phyloP scores from a whole-genome alignment of 495 filamentous ascomycete genomes.

The Lentithecium fluviatile region DNA sequence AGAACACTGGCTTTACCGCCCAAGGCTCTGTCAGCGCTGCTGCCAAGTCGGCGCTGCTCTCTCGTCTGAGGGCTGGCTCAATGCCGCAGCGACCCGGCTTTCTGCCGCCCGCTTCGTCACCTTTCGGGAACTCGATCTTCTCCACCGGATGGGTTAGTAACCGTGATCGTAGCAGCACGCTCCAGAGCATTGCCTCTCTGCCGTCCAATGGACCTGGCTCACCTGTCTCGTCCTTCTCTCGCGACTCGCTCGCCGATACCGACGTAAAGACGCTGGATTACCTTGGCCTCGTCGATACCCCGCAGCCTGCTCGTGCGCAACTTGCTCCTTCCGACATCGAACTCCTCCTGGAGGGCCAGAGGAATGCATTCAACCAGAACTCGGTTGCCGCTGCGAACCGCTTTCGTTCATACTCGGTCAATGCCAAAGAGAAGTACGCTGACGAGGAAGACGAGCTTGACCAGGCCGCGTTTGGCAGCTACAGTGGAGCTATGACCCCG shows the following conservation, averaged over 20 bases:
- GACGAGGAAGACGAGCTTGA: constrained; percentile 81
- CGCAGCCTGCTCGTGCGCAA: constrained; percentile 72
- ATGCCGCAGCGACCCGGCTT: constrained; percentile 86
- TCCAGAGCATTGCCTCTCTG: constrained; percentile 70
- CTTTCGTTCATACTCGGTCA: constrained; percentile 95
- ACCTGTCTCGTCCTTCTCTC: constrained; percentile 83
- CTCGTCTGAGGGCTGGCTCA: constrained; percentile 87
- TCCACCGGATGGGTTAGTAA: constrained; percentile 77
- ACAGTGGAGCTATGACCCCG: constrained; percentile 70
- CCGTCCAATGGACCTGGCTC: constrained; percentile 86
- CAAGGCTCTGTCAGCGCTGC: constrained; percentile 56
- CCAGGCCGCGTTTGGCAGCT: constrained; percentile 53
- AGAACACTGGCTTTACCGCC: constrained; percentile 42
- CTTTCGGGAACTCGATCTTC: constrained; percentile 88
- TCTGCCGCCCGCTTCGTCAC: constrained; percentile 54
- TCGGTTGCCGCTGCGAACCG: constrained; percentile 78
- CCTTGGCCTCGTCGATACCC: constrained; percentile 90
- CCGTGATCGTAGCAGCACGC: constrained; percentile 76
- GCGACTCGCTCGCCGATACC: constrained; percentile 79
- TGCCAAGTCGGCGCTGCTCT: constrained; percentile 70
- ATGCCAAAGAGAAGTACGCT: constrained; percentile 96
- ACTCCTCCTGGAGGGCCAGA: constrained; percentile 48
- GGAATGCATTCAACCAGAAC: constrained; percentile 54
- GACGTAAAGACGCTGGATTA: constrained; percentile 96
- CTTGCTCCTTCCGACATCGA: constrained; percentile 62